These are phyloP conservation scores for Calcarisporium arbuscula DNA, from an alignment of 2,329 filamentous ascomycete species.

Conservation along the genomic window DNA sequence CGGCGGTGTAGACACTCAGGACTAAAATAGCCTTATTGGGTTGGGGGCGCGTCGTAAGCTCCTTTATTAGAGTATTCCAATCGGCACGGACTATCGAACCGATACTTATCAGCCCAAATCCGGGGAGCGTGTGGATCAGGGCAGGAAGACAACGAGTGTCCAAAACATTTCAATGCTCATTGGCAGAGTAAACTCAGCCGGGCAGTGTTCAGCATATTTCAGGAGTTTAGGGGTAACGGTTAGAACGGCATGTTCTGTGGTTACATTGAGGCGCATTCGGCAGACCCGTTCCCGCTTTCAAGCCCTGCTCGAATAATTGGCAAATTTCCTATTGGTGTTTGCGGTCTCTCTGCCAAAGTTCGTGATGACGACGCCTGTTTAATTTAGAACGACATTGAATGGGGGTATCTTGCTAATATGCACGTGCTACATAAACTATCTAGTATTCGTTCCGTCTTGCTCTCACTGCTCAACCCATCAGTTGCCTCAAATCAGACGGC, in stretches of 20 bases:
- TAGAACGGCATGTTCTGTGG: conserved; percentile 14
- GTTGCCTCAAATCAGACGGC: conserved; percentile 81
- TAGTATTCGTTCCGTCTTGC: background rate
- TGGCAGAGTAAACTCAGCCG: background rate
- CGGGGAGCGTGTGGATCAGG: too few species aligned
- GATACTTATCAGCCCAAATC: too few species aligned
- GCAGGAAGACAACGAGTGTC: too few species aligned
- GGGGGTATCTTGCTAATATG: background rate
- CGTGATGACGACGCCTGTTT: background rate
- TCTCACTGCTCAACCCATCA: conserved; percentile 64
- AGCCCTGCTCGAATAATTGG: too few species aligned
- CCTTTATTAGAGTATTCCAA: too few species aligned
- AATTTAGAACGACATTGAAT: too few species aligned
- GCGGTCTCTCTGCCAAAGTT: conserved; percentile 1
- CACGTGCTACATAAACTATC: background rate
- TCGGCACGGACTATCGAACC: too few species aligned
- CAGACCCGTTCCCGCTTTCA: too few species aligned
- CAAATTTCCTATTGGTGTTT: too few species aligned
- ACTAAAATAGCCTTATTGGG: background rate
- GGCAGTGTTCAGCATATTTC: background rate
- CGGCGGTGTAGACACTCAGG: conserved; percentile 5
- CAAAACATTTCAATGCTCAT: too few species aligned
- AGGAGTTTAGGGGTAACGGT: conserved; percentile 15
- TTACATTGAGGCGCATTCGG: too few species aligned
- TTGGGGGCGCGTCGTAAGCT: background rate